Conservation (phyloP, 495 filamentous ascomycete species). For the Penicillium canescens region DNA sequence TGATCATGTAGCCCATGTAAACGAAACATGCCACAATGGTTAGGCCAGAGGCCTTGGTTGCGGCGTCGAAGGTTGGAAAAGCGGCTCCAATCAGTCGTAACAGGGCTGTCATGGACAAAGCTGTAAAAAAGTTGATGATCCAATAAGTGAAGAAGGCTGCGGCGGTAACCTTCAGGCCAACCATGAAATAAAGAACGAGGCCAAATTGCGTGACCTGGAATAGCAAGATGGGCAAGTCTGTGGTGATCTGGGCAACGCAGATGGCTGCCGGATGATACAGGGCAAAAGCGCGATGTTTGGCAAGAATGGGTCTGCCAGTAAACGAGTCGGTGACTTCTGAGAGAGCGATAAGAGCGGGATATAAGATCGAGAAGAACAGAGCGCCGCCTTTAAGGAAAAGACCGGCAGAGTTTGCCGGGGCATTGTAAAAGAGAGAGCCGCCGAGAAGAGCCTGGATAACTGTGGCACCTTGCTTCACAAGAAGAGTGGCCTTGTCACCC, state of each 20-base stretch:
- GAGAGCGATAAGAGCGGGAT: no score
- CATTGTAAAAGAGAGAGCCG: conserved; percentile 32
- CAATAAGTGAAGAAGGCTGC: conserved; percentile 51
- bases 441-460: conserved; percentile 29
- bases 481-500: conserved; percentile 55
- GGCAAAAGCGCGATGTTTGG: no score
- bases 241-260: conserved; percentile 61
- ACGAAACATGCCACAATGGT: conserved; percentile 45
- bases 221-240: conserved; percentile 63
- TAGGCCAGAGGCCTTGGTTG: conserved; percentile 49
- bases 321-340: no score
- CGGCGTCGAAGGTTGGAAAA: conserved; percentile 44
- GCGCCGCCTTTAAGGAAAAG: conserved; percentile 49
- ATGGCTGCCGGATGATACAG: conserved; percentile 62
- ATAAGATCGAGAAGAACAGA: conserved; percentile 7
- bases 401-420: conserved; percentile 28
- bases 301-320: no score
- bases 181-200: conserved; percentile 72
- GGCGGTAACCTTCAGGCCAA: conserved; percentile 39
- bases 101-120: conserved; percentile 44
- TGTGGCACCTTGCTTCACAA: conserved; percentile 51
- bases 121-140: conserved; percentile 31
- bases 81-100: conserved; percentile 46
- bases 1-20: conserved; percentile 56
- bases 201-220: conserved; percentile 60